These are phyloP conservation scores for Pinus tabuliformis DNA, from an alignment of 75 land plant species.

Conservation along the genomic window DNA sequence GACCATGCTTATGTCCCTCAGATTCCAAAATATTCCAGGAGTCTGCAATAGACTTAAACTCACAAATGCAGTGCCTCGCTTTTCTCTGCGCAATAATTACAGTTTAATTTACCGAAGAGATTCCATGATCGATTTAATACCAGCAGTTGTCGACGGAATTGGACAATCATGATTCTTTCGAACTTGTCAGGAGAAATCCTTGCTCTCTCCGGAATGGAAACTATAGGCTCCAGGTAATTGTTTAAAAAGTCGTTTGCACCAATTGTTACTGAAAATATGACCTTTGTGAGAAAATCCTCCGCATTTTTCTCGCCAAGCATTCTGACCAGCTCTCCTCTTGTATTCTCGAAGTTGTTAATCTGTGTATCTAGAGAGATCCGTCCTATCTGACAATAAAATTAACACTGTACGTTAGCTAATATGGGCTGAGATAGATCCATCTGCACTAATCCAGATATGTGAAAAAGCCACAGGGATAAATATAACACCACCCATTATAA, in stretches of 20 bases:
- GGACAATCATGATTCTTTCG: conserved; percentile 49
- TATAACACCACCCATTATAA: not conserved
- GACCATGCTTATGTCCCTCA: too few relatives aligned
- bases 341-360: conserved; percentile 62
- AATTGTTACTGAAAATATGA: conserved; percentile 74
- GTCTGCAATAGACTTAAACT: too few relatives aligned
- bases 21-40: too few relatives aligned
- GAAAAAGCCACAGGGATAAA: not conserved
- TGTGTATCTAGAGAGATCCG: conserved; percentile 70
- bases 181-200: conserved; percentile 47
- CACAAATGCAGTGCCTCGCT: too few relatives aligned
- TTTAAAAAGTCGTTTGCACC: conserved; percentile 95
- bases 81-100: too few relatives aligned
- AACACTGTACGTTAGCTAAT: not conserved
- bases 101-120: too few relatives aligned
- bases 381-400: conserved; percentile 44
- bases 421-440: not conserved
- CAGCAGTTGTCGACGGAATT: conserved; percentile 46
- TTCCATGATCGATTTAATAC: conserved; percentile 18
- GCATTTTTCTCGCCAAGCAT: conserved; percentile 68
- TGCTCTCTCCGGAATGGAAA: conserved; percentile 38
- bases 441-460: too few relatives aligned
- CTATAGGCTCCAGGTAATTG: conserved; percentile 74
- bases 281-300: conserved; percentile 32
- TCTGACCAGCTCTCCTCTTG: conserved; percentile 48